phyloP scores from a whole-genome alignment of 1,284 basidiomycete species.

The Sanghuangporus weigelae region DNA sequence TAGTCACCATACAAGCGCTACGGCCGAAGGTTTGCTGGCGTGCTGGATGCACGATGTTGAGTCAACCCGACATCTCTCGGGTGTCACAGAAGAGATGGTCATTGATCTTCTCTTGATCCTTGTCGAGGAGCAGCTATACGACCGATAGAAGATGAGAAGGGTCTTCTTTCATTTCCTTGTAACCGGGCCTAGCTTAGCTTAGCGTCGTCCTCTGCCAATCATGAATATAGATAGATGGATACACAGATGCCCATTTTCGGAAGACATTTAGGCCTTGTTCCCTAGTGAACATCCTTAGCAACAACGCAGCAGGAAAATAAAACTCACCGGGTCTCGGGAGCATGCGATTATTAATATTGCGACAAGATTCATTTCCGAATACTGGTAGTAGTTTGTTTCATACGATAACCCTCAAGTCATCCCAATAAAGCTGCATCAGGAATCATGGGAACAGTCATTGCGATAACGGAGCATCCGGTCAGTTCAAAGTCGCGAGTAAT shows the following conservation, averaged over 20 bases:
- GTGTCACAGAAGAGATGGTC: neutral
- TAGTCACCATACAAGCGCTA: neutral
- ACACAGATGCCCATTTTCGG: neutral
- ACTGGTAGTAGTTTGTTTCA: neutral
- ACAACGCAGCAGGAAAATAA: neutral
- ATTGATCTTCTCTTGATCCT: neutral
- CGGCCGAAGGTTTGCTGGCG: neutral
- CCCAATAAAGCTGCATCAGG: neutral
- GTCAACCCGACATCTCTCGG: neutral
- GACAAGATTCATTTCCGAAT: neutral
- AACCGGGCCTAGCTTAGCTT: neutral
- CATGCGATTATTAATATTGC: neutral
- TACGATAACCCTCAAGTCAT: neutral
- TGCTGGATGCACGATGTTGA: neutral
- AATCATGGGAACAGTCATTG: neutral
- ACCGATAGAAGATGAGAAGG: neutral
- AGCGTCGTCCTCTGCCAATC: neutral
- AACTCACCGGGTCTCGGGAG: neutral
- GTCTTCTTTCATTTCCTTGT: neutral
- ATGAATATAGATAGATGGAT: neutral
- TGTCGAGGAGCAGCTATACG: neutral
- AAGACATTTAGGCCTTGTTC: neutral
- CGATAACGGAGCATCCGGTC: neutral
- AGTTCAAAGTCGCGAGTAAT: neutral
- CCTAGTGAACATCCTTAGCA: neutral